Base-by-base conservation (phyloP, 306 rosid species). In the Vicia sativa region DNA sequence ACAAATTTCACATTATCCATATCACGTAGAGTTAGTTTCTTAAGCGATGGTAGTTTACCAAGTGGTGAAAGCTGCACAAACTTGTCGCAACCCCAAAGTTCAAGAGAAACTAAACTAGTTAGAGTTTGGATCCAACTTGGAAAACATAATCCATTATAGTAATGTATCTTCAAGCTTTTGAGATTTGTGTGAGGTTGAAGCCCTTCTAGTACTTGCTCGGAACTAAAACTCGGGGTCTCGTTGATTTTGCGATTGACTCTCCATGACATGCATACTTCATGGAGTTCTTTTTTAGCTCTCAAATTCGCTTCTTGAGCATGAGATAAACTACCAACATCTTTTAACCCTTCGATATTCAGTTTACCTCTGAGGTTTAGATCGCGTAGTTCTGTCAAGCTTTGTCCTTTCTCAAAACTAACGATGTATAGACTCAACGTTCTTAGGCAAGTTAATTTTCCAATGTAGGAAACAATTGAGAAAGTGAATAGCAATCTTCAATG, bases 1-100 rank as follows among this genome's bases (percentile, higher is more conserved):
- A 57, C 0, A 34, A 15, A 57, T 9, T 41, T 9, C 12, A 69
- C 29, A n/a, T 55, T 11, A 68, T 37, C 5, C 65, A 69, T 42
- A 0, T 0, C 0, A 0, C 0, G 0, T 41, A 69, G 15, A 9
- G 2, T 0, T 0, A 69, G 19, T 0, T 2, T 14, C 42, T 1
- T 69, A 1, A 69, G 55, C 26, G 28, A 52, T 25, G 55, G 74
- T 6, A 69, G 55, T 41, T 70, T 56, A 6, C 57, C 74, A 6
- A 70, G 57, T 57, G 12, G 0, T 10, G 56, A 11, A 42, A 70
- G 9, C 0, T 9, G 53, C 3, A 2, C 0, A 3, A 34, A 42
- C 0, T 42, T 56, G 0, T 8, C 6, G 21, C 66, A 56, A 11
- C 0, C 0, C 0, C 0, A 0, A 16, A 70, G 65, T 3, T 14